A percentile compares a stretch with the other conserved stretches of the same genome.
These are phyloP conservation scores for Papiliotrema fonsecae DNA, from an alignment of 1,284 basidiomycete genomes.

Conservation along the genomic window DNA sequence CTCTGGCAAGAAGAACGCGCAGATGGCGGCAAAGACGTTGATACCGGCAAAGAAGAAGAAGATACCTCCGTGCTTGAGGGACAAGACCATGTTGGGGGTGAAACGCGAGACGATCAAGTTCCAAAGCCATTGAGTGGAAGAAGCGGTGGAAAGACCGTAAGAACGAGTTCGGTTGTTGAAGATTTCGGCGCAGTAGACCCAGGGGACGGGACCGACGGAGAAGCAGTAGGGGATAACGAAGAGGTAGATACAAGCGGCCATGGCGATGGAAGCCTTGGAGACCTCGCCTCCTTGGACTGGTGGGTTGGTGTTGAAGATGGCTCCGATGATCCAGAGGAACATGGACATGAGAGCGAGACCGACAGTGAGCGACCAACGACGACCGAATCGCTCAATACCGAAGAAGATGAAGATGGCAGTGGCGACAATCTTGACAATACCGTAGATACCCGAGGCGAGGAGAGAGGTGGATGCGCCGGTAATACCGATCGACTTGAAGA, in stretches of 20 bases:
- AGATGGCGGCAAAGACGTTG: constrained; percentile 31
- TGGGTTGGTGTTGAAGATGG: constrained; percentile 63
- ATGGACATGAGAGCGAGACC: constrained; percentile 57
- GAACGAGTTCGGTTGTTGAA: constrained; percentile 73
- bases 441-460: constrained; percentile 76
- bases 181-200: constrained; percentile 57
- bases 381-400: constrained; percentile 49
- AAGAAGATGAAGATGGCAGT: constrained; percentile 60
- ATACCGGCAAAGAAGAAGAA: constrained; percentile 41
- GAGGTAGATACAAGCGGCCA: constrained; percentile 40
- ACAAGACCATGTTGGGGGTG: constrained; percentile 59
- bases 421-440: constrained; percentile 67
- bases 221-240: constrained; percentile 45
- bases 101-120: constrained; percentile 67
- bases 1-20: constrained; percentile 56
- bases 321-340: constrained; percentile 61
- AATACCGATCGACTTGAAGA: constrained; percentile 53
- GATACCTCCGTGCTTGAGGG: constrained; percentile 24
- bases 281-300: constrained; percentile 6
- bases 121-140: constrained; percentile 68
- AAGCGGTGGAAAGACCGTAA: constrained; percentile 65
- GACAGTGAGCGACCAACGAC: constrained; percentile 47
- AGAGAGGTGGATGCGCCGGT: constrained; percentile 55
- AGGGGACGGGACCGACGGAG: constrained; percentile 30
- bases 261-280: constrained; percentile 26